phyloP scores from a whole-genome alignment of 768 basidiomycete genomes.

The Calvatia gigantea region DNA sequence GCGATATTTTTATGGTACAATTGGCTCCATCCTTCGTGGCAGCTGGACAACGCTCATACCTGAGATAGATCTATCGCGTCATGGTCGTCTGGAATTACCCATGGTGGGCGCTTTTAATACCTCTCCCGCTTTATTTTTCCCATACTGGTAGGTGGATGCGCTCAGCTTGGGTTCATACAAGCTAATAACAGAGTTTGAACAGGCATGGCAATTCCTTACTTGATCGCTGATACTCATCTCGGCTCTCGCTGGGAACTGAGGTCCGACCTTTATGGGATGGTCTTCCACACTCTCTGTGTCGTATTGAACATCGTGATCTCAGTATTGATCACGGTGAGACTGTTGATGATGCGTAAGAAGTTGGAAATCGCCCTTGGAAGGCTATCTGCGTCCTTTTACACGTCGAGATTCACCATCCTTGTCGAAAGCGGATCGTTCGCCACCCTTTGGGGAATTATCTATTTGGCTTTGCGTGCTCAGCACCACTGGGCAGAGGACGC shows the following conservation, averaged over 20 bases:
- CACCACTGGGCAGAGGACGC: constrained; percentile 24
- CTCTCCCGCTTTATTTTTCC: constrained; percentile 27
- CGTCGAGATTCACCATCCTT: constrained; percentile 29
- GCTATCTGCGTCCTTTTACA: constrained; percentile 35
- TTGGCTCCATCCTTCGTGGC: too few species aligned
- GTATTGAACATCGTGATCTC: constrained; percentile 29
- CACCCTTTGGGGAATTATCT: constrained; percentile 29
- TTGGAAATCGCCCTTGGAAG: constrained; percentile 31
- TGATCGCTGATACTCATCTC: constrained; percentile 23
- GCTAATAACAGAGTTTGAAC: background rate
- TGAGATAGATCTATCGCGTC: constrained; percentile 29
- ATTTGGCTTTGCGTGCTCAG: constrained; percentile 23
- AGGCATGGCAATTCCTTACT: constrained; percentile 33
- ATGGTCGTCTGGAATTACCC: constrained; percentile 31
- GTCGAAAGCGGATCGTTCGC: constrained; percentile 39
- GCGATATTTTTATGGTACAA: constrained; percentile 33
- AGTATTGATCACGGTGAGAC: constrained; percentile 24
- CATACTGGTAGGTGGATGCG: constrained; percentile 26
- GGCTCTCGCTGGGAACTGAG: constrained; percentile 14
- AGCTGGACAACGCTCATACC: background rate
- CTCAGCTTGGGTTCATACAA: background rate
- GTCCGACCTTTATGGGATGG: constrained; percentile 16
- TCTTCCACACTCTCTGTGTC: constrained; percentile 27
- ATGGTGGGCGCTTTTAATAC: constrained; percentile 25
- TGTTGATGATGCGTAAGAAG: constrained; percentile 29